Base-by-base conservation (phyloP, 768 basidiomycete genomes). In the Neoboletus brunneissimus region DNA sequence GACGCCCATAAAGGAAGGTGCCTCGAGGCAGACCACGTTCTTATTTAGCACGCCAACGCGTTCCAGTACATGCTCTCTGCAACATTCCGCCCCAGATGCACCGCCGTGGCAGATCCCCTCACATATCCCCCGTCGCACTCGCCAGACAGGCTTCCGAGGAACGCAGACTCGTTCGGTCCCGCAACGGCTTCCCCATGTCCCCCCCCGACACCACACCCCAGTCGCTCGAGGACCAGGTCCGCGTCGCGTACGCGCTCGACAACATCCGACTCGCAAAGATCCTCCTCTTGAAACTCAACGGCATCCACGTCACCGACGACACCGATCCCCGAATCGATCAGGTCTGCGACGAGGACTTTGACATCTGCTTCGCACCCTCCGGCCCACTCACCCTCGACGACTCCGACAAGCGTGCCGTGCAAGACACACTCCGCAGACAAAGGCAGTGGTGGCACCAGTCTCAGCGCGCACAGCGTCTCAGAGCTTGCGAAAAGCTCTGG, bases 181-280 rank as follows among this genome's bases (percentile, higher is more conserved):
- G 12, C 32, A 3, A 10, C 9, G 6, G 2, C 13, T 4, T 3
- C 42, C 42, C 58, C 25, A 3, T 22, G 4, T 15, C 45, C 8
- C 22, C 18, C 29, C 51, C 53, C 34, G 13, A 43, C 1, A 22
- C 20, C 22, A 12, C 50, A 74, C 5, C 61, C 0, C 72, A 64
- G 22, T 70, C 83, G 0, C 78, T 87, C 57, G 78, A 81, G 48
- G 86, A 87, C 75, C 83, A 82, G 68, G 77, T 87, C 37, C 84
- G 87, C 64, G 75, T 79, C 62, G 87, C 87, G 8, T 87, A 87
- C 63, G 84, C 85, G 0, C 74, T 78, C 59, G 86, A 88, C 67
- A 75, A 88, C 73, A 81, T 88, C 54, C 84, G 81, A 56, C 79
- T 82, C 57, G 86, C 86, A 44, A 84, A 83, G 72, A 74, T 83